Base-by-base conservation (phyloP, 148 eudicot species). In the Heliamphora exappendiculata region DNA sequence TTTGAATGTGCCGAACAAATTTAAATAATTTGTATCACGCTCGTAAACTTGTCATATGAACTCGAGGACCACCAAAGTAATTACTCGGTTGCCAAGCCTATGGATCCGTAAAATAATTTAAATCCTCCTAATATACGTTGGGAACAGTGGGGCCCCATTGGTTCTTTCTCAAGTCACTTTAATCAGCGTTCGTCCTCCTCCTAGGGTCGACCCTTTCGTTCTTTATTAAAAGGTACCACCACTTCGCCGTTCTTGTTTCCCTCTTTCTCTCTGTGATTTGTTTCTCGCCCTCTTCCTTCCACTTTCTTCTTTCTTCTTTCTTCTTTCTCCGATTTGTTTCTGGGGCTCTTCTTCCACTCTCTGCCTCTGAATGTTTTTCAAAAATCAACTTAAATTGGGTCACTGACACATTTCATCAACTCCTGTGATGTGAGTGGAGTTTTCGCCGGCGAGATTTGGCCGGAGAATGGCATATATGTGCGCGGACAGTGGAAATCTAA, bases 401-500 rank as follows among this genome's bases (percentile, higher is more conserved):
- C 17, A 41, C 49, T 41, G 2, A 28, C 29, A n/a, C 3, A 11
- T 49, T 2, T 10, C n/a, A 44, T 2, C 42, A 12, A 2, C 28
- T 0, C 44, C 24, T 28, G 73, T 82, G 79, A 78, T 75, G 79
- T 70, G 64, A 74, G 39, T 14, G 29, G 41, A 53, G 29, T n/a
- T 16, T n/a, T 22, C 28, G 7, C 82, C 69, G 75, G 76, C 69
- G 60, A 74, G 33, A 50, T 31, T 75, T 70, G 50, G 82, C 71
- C 75, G 83, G 82, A 86, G 78, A 80, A 91, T 92, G 98, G 93
- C 97, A 42, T 92, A 90, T 78, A 88, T 87, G 92, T 94, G 98
- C 75, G 81, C 91, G 33, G 97, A 94, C 81, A 94, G 93, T 71
- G 98, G 98, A 19, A 94, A 94, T 76, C 95, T 94, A 53, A 94